These are phyloP conservation scores for Talaromyces trachyspermus DNA, from an alignment of 495 filamentous ascomycete genomes.

Conservation along the genomic window DNA sequence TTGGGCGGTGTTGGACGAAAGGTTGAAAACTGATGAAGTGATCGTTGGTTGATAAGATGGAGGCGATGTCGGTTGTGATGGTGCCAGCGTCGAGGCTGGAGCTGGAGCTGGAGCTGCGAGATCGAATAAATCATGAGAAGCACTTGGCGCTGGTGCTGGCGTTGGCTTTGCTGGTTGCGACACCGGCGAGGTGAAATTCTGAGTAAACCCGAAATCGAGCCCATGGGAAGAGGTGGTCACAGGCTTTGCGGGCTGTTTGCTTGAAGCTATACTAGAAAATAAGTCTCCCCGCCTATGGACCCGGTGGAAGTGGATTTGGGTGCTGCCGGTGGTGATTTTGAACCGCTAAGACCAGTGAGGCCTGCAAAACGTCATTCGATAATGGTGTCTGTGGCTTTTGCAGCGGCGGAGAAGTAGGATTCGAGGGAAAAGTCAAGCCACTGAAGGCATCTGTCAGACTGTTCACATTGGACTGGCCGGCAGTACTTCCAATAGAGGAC, in stretches of 20 bases:
- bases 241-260: slow-evolving; percentile 40
- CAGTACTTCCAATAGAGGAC: slow-evolving; percentile 60
- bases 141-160: slow-evolving; percentile 32
- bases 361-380: slow-evolving; percentile 64
- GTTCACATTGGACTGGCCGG: slow-evolving; percentile 54
- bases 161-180: slow-evolving; percentile 35
- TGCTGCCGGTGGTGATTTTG: slow-evolving; percentile 45
- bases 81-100: slow-evolving; percentile 35
- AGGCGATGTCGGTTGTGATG: slow-evolving; percentile 29
- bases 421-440: slow-evolving; percentile 62
- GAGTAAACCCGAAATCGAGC: slow-evolving; percentile 46
- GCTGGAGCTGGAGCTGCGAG: slow-evolving; percentile 53
- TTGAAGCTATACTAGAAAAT: slow-evolving; percentile 65
- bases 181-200: slow-evolving; percentile 33
- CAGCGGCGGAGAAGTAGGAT: slow-evolving; percentile 47
- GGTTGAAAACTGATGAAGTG: slow-evolving; percentile 68
- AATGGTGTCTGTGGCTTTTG: slow-evolving; percentile 42
- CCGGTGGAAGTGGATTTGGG: slow-evolving; percentile 48
- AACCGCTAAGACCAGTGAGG: slow-evolving; percentile 53
- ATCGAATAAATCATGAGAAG: slow-evolving; percentile 70
- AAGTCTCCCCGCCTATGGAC: slow-evolving; percentile 62
- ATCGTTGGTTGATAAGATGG: slow-evolving; percentile 16
- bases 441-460: slow-evolving; percentile 86
- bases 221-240: slow-evolving; percentile 35
- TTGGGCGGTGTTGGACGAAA: slow-evolving; percentile 43